These are phyloP conservation scores for Trametes meyenii DNA, from an alignment of 768 basidiomycete genomes.

Conservation along the genomic window DNA sequence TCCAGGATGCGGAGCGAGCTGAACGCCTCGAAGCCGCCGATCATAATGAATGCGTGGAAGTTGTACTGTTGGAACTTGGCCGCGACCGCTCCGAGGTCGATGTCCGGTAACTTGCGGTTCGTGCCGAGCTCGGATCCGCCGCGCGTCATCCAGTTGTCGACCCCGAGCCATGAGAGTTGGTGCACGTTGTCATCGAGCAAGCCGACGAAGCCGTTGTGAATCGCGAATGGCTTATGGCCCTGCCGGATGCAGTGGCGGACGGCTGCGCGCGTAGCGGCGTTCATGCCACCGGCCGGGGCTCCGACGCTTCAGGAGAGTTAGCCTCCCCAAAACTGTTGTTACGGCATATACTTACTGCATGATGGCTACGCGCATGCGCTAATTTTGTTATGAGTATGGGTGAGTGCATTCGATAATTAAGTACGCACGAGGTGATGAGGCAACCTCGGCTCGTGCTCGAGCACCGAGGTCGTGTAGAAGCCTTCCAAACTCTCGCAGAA, in stretches of 20 bases:
- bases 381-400: background rate
- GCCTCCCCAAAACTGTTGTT: background rate
- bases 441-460: slow-evolving; percentile 45
- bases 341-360: slow-evolving; percentile 67
- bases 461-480: slow-evolving; percentile 73
- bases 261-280: slow-evolving; percentile 93
- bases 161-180: slow-evolving; percentile 93
- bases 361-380: slow-evolving; percentile 81
- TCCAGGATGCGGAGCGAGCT: slow-evolving; percentile 77
- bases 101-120: slow-evolving; percentile 84
- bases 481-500: slow-evolving; percentile 85
- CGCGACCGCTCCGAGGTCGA: slow-evolving; percentile 87
- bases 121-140: slow-evolving; percentile 98
- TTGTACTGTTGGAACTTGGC: slow-evolving; percentile 87
- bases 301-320: slow-evolving; percentile 67
- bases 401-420: background rate
- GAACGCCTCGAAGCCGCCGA: slow-evolving; percentile 98
- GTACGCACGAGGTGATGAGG: slow-evolving; percentile 36
- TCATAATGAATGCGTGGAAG: slow-evolving; percentile 80
- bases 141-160: slow-evolving; percentile 94
- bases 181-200: slow-evolving; percentile 86
- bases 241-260: slow-evolving; percentile 91
- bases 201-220: slow-evolving; percentile 96
- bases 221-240: slow-evolving; percentile 89
- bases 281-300: slow-evolving; percentile 98